phyloP scores from a whole-genome alignment of 1,284 basidiomycete genomes.

The Boletellus deceptivus region DNA sequence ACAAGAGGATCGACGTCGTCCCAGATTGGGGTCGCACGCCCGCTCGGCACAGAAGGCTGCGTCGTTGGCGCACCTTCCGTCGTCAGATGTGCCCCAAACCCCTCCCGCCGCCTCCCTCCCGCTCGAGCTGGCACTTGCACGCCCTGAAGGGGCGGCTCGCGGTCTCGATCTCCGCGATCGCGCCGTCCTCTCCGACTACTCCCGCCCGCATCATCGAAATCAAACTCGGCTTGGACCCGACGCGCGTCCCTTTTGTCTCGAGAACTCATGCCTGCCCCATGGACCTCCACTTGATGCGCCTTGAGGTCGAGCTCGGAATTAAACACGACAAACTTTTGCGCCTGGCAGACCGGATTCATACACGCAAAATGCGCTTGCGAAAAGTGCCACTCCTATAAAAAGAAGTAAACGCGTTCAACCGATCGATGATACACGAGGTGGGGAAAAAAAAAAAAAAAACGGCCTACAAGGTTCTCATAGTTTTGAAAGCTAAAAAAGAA shows the following conservation, averaged over 20 bases:
- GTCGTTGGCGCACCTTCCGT: slow-evolving; percentile 33
- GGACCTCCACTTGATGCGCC: slow-evolving; percentile 87
- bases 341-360: slow-evolving; percentile 69
- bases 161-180: slow-evolving; percentile 42
- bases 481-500: slow-evolving; percentile 64
- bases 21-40: slow-evolving; percentile 41
- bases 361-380: slow-evolving; percentile 76
- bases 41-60: slow-evolving; percentile 35
- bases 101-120: slow-evolving; percentile 51
- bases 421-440: neutral
- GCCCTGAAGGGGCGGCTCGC: slow-evolving; percentile 43
- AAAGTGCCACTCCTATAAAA: slow-evolving; percentile 66
- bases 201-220: slow-evolving; percentile 61
- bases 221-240: slow-evolving; percentile 79
- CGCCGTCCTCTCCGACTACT: slow-evolving; percentile 42
- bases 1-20: slow-evolving; percentile 52
- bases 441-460: neutral
- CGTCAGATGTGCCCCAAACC: slow-evolving; percentile 67
- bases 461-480: slow-evolving; percentile 68
- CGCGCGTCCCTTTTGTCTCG: slow-evolving; percentile 78
- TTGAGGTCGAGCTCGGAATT: slow-evolving; percentile 85
- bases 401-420: slow-evolving; percentile 3
- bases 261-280: slow-evolving; percentile 78
- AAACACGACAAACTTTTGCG: slow-evolving; percentile 95
- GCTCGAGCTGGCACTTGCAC: slow-evolving; percentile 35